A percentile compares a stretch with the other conserved stretches of the same genome.
phyloP scores from a whole-genome alignment of 306 rosid genomes.

The Cotoneaster glaucophyllus region DNA sequence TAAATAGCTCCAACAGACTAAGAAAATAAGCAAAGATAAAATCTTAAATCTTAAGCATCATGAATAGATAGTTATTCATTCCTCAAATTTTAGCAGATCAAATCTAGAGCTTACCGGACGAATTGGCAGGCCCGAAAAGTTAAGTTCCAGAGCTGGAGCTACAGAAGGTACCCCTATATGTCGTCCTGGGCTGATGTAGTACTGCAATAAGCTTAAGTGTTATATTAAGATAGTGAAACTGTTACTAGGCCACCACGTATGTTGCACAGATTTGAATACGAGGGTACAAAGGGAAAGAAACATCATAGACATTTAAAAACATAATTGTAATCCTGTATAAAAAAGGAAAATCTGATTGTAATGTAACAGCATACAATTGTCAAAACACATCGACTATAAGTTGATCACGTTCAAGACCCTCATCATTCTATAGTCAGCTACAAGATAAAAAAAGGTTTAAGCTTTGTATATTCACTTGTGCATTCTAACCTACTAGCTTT shows the following conservation, averaged over 20 bases:
- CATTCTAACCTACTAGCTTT: neutral
- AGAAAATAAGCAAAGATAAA: neutral
- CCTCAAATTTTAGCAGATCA: neutral
- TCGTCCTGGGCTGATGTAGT: slow-evolving; percentile 67
- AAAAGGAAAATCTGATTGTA: neutral
- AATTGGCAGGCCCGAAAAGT: slow-evolving; percentile 85
- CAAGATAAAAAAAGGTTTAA: neutral
- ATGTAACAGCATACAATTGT: neutral
- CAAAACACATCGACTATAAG: neutral
- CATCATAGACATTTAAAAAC: slow-evolving; percentile 1
- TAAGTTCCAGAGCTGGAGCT: slow-evolving; percentile 41
- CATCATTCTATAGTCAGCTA: neutral
- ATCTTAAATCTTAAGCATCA: neutral
- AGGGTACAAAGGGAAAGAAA: slow-evolving; percentile 9
- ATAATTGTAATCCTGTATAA: neutral
- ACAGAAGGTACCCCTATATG: slow-evolving; percentile 39
- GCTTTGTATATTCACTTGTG: neutral
- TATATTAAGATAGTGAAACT: slow-evolving; percentile 1
- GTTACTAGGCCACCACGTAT: slow-evolving; percentile 19
- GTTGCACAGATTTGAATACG: neutral
- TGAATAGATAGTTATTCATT: neutral
- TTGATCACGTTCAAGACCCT: neutral
- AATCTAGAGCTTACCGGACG: slow-evolving; percentile 48
- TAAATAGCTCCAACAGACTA: neutral
- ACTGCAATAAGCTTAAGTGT: slow-evolving; percentile 48